phyloP scores from a whole-genome alignment of 208 protist genomes.

The Leishmania tarentolae region DNA sequence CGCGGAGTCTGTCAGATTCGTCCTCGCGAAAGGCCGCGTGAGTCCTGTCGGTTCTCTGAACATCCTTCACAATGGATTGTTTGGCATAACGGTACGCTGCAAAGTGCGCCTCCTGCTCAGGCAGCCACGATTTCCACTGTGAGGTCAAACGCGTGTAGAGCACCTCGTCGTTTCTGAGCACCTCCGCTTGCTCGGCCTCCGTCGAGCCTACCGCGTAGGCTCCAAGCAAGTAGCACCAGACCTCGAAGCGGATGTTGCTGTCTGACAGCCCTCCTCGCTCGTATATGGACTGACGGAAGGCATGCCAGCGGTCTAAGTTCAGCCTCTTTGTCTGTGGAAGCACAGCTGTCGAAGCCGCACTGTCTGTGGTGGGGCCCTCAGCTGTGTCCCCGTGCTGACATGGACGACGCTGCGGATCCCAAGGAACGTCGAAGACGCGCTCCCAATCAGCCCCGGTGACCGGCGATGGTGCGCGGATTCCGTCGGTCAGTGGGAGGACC shows the following conservation, averaged over 20 bases:
- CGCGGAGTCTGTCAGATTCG: slow-evolving; percentile 44
- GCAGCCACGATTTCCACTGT: slow-evolving; percentile 80
- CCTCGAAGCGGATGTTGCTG: slow-evolving; percentile 51
- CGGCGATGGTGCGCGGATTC: neutral
- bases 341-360: neutral
- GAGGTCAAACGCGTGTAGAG: slow-evolving; percentile 63
- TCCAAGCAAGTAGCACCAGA: slow-evolving; percentile 80
- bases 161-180: slow-evolving; percentile 26
- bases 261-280: slow-evolving; percentile 26
- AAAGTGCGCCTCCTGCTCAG: slow-evolving; percentile 73
- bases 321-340: neutral
- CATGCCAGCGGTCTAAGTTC: slow-evolving; percentile 23
- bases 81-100: slow-evolving; percentile 54
- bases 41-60: slow-evolving; percentile 78
- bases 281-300: slow-evolving; percentile 31
- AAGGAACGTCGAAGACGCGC: neutral
- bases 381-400: neutral
- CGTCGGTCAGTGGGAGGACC: slow-evolving; percentile 1
- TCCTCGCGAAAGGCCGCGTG: slow-evolving; percentile 54
- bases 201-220: slow-evolving; percentile 50
- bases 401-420: neutral
- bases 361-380: neutral
- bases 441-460: slow-evolving; percentile 5
- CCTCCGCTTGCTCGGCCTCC: slow-evolving; percentile 32
- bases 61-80: slow-evolving; percentile 85